These are phyloP conservation scores for Talinum fruticosum DNA, from an alignment of 148 eudicot species.

Conservation along the genomic window DNA sequence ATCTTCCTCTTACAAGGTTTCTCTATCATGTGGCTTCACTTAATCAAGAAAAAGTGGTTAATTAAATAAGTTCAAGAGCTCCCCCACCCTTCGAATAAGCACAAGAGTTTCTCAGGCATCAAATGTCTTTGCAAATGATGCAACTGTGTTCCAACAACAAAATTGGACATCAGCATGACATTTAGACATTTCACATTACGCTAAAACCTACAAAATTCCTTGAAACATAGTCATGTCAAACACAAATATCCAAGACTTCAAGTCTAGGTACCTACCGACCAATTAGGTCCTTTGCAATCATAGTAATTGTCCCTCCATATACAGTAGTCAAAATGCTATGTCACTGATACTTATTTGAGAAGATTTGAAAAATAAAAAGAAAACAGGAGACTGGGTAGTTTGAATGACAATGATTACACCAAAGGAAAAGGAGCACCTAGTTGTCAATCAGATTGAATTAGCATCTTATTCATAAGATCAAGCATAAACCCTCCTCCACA, in stretches of 20 bases:
- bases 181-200: not conserved
- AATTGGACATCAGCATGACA: not conserved
- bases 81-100: no score
- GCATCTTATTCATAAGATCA: no score
- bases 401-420: not conserved
- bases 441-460: not conserved
- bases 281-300: not conserved
- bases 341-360: not conserved
- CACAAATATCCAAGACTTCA: not conserved
- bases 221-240: not conserved
- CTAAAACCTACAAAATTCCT: not conserved
- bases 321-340: not conserved
- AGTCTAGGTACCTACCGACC: not conserved
- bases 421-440: not conserved
- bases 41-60: no score
- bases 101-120: not conserved
- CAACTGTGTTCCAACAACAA: not conserved
- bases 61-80: no score
- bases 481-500: not conserved
- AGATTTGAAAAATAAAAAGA: not conserved
- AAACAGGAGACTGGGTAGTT: not conserved
- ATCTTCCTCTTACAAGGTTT: no score
- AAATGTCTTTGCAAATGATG: not conserved
- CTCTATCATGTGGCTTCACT: no score
- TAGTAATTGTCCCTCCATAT: not conserved